Conservation (phyloP, 257 asterid genomes). For the Solanum clarkiae region DNA sequence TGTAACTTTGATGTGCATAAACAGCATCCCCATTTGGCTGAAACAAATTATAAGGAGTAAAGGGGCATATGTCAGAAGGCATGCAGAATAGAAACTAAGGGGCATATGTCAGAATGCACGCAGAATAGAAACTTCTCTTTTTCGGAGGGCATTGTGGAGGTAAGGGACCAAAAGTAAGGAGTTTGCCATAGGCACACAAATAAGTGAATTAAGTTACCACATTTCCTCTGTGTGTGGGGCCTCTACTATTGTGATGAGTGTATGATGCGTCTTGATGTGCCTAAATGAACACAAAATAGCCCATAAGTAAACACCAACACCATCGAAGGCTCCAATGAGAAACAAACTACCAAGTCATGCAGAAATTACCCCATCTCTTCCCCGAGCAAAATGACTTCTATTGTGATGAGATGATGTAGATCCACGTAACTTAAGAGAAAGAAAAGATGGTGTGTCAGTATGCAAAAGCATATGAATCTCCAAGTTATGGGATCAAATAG, state of each 20-base stretch:
- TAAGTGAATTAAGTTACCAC: neutral
- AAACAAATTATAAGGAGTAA: neutral
- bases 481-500: neutral
- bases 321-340: neutral
- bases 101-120: neutral
- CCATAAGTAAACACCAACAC: neutral
- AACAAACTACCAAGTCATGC: neutral
- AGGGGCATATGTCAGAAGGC: neutral
- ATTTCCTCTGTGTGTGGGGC: neutral
- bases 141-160: neutral
- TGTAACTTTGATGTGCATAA: neutral
- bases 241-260: conserved; percentile 2
- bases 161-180: neutral
- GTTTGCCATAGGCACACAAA: neutral
- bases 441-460: neutral
- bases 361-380: conserved; percentile 1
- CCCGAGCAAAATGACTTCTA: neutral
- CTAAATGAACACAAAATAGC: neutral
- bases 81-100: neutral
- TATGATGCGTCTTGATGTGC: neutral
- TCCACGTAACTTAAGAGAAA: neutral
- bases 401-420: neutral
- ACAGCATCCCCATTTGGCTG: conserved; percentile 10
- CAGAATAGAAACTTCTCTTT: neutral
- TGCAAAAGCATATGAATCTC: neutral